phyloP scores from a whole-genome alignment of 2,329 filamentous ascomycete genomes.

The Sclerotinia nivalis region DNA sequence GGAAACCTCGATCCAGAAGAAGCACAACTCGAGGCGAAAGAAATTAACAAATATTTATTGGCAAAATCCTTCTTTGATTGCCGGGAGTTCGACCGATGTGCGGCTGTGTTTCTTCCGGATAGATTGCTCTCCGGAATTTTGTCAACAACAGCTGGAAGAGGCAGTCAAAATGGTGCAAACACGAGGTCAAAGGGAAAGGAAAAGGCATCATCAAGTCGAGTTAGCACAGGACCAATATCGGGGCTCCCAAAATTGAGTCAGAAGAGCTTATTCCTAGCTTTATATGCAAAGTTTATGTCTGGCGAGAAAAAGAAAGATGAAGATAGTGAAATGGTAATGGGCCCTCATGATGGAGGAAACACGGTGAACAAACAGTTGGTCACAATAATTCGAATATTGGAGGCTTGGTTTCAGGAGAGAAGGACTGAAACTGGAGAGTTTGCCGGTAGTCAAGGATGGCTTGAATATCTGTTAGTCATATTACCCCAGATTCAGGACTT shows the following conservation, averaged over 20 bases:
- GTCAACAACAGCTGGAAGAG: constrained; percentile 45
- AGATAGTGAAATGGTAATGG: constrained; percentile 95
- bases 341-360: constrained; percentile 83
- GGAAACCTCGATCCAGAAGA: constrained; percentile 69
- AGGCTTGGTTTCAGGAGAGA: constrained; percentile 76
- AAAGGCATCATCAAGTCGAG: constrained; percentile 34
- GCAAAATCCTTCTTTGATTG: constrained; percentile 96
- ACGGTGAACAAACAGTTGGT: constrained; percentile 84
- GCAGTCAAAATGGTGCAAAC: constrained; percentile 43
- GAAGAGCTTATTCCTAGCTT: constrained; percentile 85
- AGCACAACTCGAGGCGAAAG: constrained; percentile 72
- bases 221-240: constrained; percentile 24
- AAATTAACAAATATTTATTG: constrained; percentile 80
- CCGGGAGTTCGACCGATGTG: constrained; percentile 90
- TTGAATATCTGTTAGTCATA: constrained; percentile 71
- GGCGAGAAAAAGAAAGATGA: constrained; percentile 97
- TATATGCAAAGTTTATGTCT: constrained; percentile 90
- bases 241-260: constrained; percentile 69
- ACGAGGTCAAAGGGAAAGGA: constrained; percentile 64
- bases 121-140: constrained; percentile 70
- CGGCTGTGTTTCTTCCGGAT: constrained; percentile 83
- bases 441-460: constrained; percentile 78
- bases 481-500: not conserved
- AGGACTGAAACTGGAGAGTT: constrained; percentile 58
- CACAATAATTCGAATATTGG: constrained; percentile 71